Percentiles rank a stretch among this genome's conserved stretches.
These are phyloP conservation scores for Vaccinium macrocarpon DNA, from an alignment of 148 eudicot genomes.

Conservation along the genomic window DNA sequence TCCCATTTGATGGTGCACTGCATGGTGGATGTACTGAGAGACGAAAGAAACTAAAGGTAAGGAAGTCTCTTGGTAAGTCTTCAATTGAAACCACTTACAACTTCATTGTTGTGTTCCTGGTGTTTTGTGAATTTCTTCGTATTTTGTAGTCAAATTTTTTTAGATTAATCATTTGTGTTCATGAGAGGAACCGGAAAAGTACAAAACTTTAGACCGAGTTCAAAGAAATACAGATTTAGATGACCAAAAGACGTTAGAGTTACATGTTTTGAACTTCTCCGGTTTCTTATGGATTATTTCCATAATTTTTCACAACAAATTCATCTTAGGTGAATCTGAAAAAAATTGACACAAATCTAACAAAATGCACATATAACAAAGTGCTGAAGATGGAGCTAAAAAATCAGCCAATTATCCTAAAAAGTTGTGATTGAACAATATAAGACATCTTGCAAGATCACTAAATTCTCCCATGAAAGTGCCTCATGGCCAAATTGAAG, in stretches of 20 bases:
- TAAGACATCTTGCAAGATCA: slow-evolving; percentile 43
- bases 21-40: neutral
- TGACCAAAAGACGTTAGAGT: neutral
- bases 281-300: neutral
- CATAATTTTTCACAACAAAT: neutral
- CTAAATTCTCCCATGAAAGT: slow-evolving; percentile 3
- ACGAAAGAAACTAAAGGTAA: too few relatives aligned
- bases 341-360: too few relatives aligned
- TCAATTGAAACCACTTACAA: neutral
- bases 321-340: too few relatives aligned
- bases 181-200: neutral
- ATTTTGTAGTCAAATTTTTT: neutral
- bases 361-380: too few relatives aligned
- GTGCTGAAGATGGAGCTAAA: slow-evolving; percentile 13
- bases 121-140: neutral
- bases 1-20: neutral
- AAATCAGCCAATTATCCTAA: slow-evolving; percentile 14
- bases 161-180: neutral
- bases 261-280: neutral
- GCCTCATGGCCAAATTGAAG: slow-evolving; percentile 12
- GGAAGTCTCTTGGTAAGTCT: slow-evolving; percentile 5
- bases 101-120: neutral
- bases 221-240: neutral
- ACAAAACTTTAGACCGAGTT: neutral
- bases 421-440: slow-evolving; percentile 34